These are phyloP conservation scores for Galerina marginata DNA, from an alignment of 768 basidiomycete species.

Conservation along the genomic window DNA sequence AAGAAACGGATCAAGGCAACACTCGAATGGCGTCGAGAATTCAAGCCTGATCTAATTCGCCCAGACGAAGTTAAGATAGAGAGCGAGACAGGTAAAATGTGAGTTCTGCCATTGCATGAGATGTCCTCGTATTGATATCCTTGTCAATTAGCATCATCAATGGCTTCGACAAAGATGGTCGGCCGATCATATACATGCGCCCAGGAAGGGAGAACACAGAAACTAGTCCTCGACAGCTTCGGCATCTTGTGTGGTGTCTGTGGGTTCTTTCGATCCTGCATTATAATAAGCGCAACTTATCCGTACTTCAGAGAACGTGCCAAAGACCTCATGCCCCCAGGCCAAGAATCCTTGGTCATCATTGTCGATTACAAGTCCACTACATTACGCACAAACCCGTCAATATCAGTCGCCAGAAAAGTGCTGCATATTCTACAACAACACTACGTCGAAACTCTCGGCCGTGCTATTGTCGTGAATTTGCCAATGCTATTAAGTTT, in stretches of 20 bases:
- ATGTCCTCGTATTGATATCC: not conserved
- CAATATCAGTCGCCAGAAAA: conserved; percentile 80
- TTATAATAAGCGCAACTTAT: not conserved
- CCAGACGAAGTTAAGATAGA: conserved; percentile 84
- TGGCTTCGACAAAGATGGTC: conserved; percentile 84
- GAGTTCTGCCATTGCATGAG: conserved; percentile 26
- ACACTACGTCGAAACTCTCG: conserved; percentile 89
- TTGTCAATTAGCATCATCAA: conserved; percentile 65
- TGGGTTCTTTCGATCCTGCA: conserved; percentile 45
- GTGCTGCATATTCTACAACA: conserved; percentile 82
- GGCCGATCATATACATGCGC: conserved; percentile 90
- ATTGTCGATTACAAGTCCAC: conserved; percentile 87
- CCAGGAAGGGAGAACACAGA: conserved; percentile 89
- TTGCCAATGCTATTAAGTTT: conserved; percentile 75
- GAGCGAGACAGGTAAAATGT: conserved; percentile 90
- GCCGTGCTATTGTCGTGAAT: conserved; percentile 83
- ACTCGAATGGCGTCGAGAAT: conserved; percentile 85
- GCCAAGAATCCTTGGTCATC: conserved; percentile 83
- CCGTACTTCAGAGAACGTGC: conserved; percentile 71
- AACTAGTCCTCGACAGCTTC: conserved; percentile 75
- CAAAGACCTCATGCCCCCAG: conserved; percentile 86
- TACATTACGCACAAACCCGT: conserved; percentile 83
- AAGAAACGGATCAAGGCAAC: conserved; percentile 81
- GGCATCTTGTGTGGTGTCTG: conserved; percentile 88
- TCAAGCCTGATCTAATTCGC: conserved; percentile 81